Evolutionary conservation across 805 yeast genomes (phyloP).

Genomic region (Maudiozyma saulgeensis): DNA sequence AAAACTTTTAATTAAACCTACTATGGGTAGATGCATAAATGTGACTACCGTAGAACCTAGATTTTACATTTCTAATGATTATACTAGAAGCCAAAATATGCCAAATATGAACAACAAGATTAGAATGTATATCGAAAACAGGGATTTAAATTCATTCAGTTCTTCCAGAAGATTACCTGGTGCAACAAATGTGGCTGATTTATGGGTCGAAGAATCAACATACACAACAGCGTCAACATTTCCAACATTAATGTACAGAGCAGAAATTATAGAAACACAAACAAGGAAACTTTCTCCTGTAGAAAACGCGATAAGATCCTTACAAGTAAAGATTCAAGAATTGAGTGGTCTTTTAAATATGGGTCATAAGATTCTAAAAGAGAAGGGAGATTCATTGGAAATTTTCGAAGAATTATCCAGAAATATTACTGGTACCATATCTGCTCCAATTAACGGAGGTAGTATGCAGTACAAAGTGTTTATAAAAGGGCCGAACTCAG

Average conservation of each 20-base stretch:
- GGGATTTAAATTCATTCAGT: slow-evolving; percentile 60
- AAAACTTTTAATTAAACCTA: slow-evolving; percentile 38
- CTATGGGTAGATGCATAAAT: slow-evolving; percentile 65
- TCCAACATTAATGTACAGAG: slow-evolving; percentile 82
- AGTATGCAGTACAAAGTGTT: slow-evolving; percentile 73
- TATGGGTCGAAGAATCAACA: slow-evolving; percentile 84
- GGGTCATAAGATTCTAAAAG: slow-evolving; percentile 43
- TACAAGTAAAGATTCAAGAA: slow-evolving; percentile 62
- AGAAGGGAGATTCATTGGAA: slow-evolving; percentile 39
- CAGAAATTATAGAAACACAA: slow-evolving; percentile 48
- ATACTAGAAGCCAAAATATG: slow-evolving; percentile 37
- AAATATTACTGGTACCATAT: slow-evolving; percentile 74
- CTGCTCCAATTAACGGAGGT: slow-evolving; percentile 90
- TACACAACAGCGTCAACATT: slow-evolving; percentile 66
- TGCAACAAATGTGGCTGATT: slow-evolving; percentile 55
- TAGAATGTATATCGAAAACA: slow-evolving; percentile 64
- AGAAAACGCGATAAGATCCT: slow-evolving; percentile 65
- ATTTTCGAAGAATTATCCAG: slow-evolving; percentile 58
- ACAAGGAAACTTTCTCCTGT: slow-evolving; percentile 65
- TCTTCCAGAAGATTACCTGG: slow-evolving; percentile 66
- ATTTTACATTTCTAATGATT: slow-evolving; percentile 24
- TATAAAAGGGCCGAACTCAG: slow-evolving; percentile 32
- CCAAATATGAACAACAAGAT: slow-evolving; percentile 43
- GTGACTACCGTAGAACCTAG: slow-evolving; percentile 63
- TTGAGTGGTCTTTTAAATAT: slow-evolving; percentile 57